Evolutionary conservation across 129 eudicot genomes (phyloP), one percentile per base, ranked within the genome.

Genomic region (Artemisia annua): DNA sequence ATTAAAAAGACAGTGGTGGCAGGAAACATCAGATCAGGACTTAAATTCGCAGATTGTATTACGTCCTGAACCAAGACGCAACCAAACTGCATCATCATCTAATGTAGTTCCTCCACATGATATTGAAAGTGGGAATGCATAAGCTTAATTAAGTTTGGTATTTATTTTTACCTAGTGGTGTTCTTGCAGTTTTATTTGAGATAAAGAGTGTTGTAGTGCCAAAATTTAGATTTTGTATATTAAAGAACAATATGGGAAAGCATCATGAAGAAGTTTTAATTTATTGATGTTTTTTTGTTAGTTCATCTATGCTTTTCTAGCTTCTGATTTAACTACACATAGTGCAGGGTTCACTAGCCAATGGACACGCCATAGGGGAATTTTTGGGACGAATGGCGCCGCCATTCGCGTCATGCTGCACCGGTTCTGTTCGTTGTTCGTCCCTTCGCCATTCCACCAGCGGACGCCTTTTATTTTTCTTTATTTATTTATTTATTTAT

Each of bases 1-100:
- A 75, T 79, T 91, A 85, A 85, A 81, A 79, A 75, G 88, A 51
- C 70, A 80, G n/a, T 70, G 84, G 75, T 76, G 80, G 81, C 66
- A 48, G 0, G 77, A 72, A 24, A 28, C 43, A 48, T 74, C 80
- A 6, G 74, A 75, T 32, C 89, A 69, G 19, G 74, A 64, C 17
- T 73, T 67, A 51, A 69, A 70, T 20, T 64, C 84, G 46, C 89
- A 82, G 26, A 77, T 59, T 11, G 59, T 57, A 44, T 84, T 73
- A 26, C 79, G 70, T 14, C 73, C 75, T 6, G 77, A 78, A 44
- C 78, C 82, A 71, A 58, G 80, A 73, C 83, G 80, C 74, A 65
- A 78, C 35, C 83, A 77, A 70, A 73, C 75, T 26, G 77, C 78
- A 79, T 51, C 78, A 44, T 54, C 58, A 1, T 44, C 76, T 43